Evolutionary conservation across 2,329 filamentous ascomycete genomes (phyloP), one percentile per base, ranked within the genome.

Genomic region (Sphaerulina vaccinii): DNA sequence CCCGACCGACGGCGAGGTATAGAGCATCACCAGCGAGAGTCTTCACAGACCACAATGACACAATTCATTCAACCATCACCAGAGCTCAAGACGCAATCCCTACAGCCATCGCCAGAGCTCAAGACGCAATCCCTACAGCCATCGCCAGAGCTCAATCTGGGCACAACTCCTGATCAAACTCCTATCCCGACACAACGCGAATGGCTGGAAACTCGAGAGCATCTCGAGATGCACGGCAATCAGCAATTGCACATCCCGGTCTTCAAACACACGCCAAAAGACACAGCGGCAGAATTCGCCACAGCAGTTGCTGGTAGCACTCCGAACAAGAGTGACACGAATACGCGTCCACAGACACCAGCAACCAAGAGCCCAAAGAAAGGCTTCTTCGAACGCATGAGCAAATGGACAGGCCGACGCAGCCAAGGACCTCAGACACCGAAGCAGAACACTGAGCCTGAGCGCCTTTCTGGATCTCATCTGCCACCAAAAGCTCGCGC

Each of bases 301-400:
- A 51, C 52, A 42, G 45, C 54, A 9, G 29, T 38, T n/a, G n/a
- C n/a, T n/a, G n/a, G n/a, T 11, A 21, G 40, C n/a, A 54, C 51
- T 3, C 38, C 41, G 15, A 53, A 45, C 37, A 58, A 58, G 45
- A 48, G 22, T 10, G 37, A 52, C 15, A 37, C 52, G 3, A 37
- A 52, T 21, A 16, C 38, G 11, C 47, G 43, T 5, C 32, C 54
- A 19, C 39, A 46, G 36, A 51, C 46, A 23, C 49, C 48, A 19
- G 46, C 41, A 21, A 24, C 43, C 42, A 72, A 69, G 59, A 74
- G 69, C 46, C 71, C 71, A 0, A 73, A 67, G 60, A 74, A 70
- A 62, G 69, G 68, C 49, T 55, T 74, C 21, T 67, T 74, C 43
- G 69, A 70, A 10, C 54, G 54, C 15, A 32, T 56, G 18, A 46